Percentiles rank a stretch among this genome's conserved stretches.
Evolutionary conservation across 2,329 filamentous ascomycete species (phyloP).

Genomic region (Cryphonectria nitschkei): DNA sequence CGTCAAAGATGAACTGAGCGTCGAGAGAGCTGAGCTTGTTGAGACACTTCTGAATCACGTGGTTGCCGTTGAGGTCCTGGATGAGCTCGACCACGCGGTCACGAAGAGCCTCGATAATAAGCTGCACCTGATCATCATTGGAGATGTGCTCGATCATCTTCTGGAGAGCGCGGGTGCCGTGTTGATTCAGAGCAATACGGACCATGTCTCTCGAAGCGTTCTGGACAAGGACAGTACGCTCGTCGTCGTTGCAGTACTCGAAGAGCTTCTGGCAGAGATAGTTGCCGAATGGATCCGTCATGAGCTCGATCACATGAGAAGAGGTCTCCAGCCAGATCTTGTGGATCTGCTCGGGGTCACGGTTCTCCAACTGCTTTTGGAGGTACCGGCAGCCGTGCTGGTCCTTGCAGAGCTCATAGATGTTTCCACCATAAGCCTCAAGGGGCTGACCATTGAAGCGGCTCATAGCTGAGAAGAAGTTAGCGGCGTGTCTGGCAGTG

Average conservation of each 20-base stretch:
- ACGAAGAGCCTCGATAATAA: slow-evolving; percentile 84
- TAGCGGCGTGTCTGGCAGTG: slow-evolving; percentile 34
- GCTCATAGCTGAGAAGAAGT: slow-evolving; percentile 61
- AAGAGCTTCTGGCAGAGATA: slow-evolving; percentile 98
- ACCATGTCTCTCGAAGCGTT: slow-evolving; percentile 88
- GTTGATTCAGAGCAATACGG: slow-evolving; percentile 92
- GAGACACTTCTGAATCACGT: slow-evolving; percentile 98
- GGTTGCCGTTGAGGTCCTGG: slow-evolving; percentile 96
- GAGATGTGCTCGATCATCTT: slow-evolving; percentile 98
- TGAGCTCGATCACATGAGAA: slow-evolving; percentile 91
- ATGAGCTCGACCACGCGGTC: slow-evolving; percentile 90
- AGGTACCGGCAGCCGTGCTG: slow-evolving; percentile 97
- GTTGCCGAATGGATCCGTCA: slow-evolving; percentile 99
- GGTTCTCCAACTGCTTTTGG: slow-evolving; percentile 96
- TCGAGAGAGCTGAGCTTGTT: slow-evolving; percentile 87
- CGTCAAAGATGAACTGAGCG: slow-evolving; percentile 95
- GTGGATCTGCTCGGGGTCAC: slow-evolving; percentile 79
- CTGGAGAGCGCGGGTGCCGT: slow-evolving; percentile 93
- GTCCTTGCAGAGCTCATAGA: slow-evolving; percentile 93
- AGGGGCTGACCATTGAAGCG: slow-evolving; percentile 84
- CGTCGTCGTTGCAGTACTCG: slow-evolving; percentile 92
- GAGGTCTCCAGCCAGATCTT: slow-evolving; percentile 95
- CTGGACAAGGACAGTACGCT: slow-evolving; percentile 89
- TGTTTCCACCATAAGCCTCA: slow-evolving; percentile 78
- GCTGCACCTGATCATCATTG: slow-evolving; percentile 80